Base-by-base conservation (phyloP, 1,284 basidiomycete genomes). In the Ganoderma sinense region DNA sequence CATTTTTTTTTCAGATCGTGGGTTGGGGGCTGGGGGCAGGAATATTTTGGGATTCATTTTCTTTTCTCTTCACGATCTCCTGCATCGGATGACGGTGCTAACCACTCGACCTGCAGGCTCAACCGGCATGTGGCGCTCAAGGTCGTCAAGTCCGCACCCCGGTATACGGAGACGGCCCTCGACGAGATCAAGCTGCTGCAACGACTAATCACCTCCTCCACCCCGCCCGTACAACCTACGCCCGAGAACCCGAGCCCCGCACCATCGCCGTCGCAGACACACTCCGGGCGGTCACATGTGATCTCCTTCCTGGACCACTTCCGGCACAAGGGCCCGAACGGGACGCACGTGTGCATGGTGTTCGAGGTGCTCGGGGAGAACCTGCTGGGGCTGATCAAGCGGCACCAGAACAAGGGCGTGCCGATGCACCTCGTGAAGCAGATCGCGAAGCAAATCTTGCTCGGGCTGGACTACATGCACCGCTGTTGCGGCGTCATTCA, bases 331-430 rank as follows among this genome's bases (percentile, higher is more conserved):
- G 98, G 97, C 0, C 97, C 97, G 18, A 98, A 99, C 80, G 97
- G 97, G 62, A 94, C 91, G 23, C 97, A 99, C 82, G 95, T 99
- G 73, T 99, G 98, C 88, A 99, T 99, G 97, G 97, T 99, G 20
- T 99, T 99, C 79, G 97, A 99, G 82, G 98, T 99, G 43, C 89
- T 99, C 13, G 97, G 98, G 68, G 98, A 99, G 84, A 99, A 98
- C 80, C 85, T 99, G n/a, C 89, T 99, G 0, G 97, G 97, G 2
- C 89, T 99, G 75, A 98, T 99, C 88, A 98, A 98, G 83, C 91
- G 97, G 26, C 96, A 98, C 83, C 92, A 94, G 83, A 94, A 93
- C 81, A 95, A 96, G 76, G 97, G 98, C 72, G 97, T 99, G 0
- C 97, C 98, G 3, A 94, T 97, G 84, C 92, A 88, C 71, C 88